Base-by-base conservation (phyloP, 163 green algal genomes). In the Scenedesmus sp. region DNA sequence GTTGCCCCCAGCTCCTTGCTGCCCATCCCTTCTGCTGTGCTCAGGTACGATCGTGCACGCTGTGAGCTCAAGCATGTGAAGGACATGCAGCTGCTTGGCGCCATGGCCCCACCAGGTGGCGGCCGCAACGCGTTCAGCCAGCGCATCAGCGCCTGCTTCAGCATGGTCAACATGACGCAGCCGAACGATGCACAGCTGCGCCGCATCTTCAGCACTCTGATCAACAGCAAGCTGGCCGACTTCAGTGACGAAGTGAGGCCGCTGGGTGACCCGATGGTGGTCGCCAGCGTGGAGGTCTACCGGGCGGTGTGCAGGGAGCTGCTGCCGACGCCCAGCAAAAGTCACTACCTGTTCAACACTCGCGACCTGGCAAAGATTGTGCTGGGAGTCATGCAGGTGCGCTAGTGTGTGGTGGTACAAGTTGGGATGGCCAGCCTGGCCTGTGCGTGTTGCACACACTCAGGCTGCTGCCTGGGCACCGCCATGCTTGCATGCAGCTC, bases 311-410 rank as follows among this genome's bases (percentile, higher is more conserved):
- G 88, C 37, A 87, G 91, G 70, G 96, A 98, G 93, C 92, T 99
- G 91, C 94, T 99, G 93, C 97, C 97, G 72, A 98, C 96, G 42
- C 97, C 97, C 35, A 94, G 92, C 90, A 99, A 99, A 95, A 96
- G 92, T 51, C 96, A 98, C 89, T 99, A 99, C 94, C 93, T 98
- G 37, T 99, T 99, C 94, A 98, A 99, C 94, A 98, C 96, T 9
- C 92, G 97, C 30, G 97, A 99, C 89, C 93, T 99, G 79, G 95
- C 95, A 85, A 98, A 97, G 91, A 94, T 99, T 65, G 95, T 98
- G 56, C 95, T 97, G 91, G 96, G 97, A 59, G 94, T 97, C 85
- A 98, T 97, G 94, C 95, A 97, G 93, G 94, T 90, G 72, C 10
- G 79, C 37, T 13, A 12, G 43, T 30, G 18, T 46, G 78, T 10